Conservation (phyloP, 352 stramenopile genomes). For the Elongisporangium undulatum region DNA sequence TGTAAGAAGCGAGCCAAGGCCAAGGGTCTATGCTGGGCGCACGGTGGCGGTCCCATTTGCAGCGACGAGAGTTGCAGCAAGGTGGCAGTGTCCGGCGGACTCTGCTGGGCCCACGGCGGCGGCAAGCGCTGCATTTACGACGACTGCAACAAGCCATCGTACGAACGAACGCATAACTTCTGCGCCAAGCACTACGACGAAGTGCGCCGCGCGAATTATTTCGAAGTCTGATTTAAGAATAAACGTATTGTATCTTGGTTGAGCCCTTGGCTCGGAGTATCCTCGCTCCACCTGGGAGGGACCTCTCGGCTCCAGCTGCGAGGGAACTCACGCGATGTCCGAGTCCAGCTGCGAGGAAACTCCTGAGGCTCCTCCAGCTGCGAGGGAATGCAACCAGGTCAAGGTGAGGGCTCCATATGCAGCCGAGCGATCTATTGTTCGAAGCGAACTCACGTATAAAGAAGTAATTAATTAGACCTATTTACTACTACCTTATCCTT, state of each 20-base stretch:
- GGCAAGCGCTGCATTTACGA: slow-evolving; percentile 29
- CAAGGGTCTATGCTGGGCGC: slow-evolving; percentile 25
- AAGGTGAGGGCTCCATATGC: too few species aligned
- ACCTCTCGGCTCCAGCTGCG: too few species aligned
- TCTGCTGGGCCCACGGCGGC: slow-evolving; percentile 35
- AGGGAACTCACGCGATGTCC: too few species aligned
- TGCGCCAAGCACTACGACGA: slow-evolving; percentile 27
- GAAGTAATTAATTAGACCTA: too few species aligned
- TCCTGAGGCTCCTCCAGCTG: too few species aligned
- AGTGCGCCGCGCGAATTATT: slow-evolving; percentile 10
- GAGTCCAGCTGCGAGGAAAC: too few species aligned
- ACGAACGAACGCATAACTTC: slow-evolving; percentile 34
- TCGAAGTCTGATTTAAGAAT: slow-evolving; percentile 9
- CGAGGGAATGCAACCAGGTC: too few species aligned
- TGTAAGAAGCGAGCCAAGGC: slow-evolving; percentile 36
- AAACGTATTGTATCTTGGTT: too few species aligned
- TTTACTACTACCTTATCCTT: too few species aligned
- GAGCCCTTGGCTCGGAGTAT: not conserved
- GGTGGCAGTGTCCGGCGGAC: slow-evolving; percentile 33
- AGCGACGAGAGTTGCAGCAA: slow-evolving; percentile 16
- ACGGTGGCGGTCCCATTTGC: slow-evolving; percentile 35
- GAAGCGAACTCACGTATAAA: too few species aligned
- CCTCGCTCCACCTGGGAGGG: not conserved
- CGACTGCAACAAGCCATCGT: slow-evolving; percentile 26
- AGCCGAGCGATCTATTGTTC: too few species aligned